A percentile compares a stretch with the other conserved stretches of the same genome.
These are phyloP conservation scores for Neospermospora avenae DNA, from an alignment of 2,329 filamentous ascomycete species.

Conservation along the genomic window DNA sequence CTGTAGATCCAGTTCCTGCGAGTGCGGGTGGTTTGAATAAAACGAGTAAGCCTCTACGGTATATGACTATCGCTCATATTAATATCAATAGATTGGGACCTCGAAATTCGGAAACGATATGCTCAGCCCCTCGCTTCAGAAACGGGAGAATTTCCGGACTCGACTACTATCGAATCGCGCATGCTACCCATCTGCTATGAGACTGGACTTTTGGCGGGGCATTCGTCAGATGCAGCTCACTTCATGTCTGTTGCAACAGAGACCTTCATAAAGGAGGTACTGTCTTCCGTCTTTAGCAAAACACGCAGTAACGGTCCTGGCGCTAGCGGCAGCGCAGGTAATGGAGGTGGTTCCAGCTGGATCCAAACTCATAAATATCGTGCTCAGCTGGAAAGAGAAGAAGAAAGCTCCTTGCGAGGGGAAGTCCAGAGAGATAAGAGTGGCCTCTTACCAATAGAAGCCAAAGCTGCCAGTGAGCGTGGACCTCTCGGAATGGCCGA, in stretches of 20 bases:
- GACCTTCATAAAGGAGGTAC: slow-evolving; percentile 63
- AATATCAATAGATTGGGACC: slow-evolving; percentile 53
- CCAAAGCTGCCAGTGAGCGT: slow-evolving; percentile 69
- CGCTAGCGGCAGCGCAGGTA: slow-evolving; percentile 57
- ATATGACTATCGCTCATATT: not conserved
- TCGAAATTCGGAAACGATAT: slow-evolving; percentile 65
- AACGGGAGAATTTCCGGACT: slow-evolving; percentile 67
- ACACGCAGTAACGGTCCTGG: slow-evolving; percentile 64
- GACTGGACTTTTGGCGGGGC: slow-evolving; percentile 56
- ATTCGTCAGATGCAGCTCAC: slow-evolving; percentile 56
- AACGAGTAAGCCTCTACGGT: slow-evolving; percentile 49
- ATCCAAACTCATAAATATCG: slow-evolving; percentile 79
- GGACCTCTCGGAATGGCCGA: slow-evolving; percentile 75
- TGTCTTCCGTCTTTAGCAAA: slow-evolving; percentile 60
- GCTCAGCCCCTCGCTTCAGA: slow-evolving; percentile 62
- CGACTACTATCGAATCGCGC: slow-evolving; percentile 57
- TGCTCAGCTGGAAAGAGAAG: slow-evolving; percentile 70
- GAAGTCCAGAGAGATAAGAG: slow-evolving; percentile 71
- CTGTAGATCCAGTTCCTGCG: slow-evolving; percentile 60
- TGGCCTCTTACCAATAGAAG: slow-evolving; percentile 77
- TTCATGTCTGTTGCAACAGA: slow-evolving; percentile 65
- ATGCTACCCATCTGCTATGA: slow-evolving; percentile 70
- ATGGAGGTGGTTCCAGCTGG: slow-evolving; percentile 64
- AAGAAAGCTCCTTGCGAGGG: slow-evolving; percentile 68
- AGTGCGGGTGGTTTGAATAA: slow-evolving; percentile 73